Conservation (phyloP, 192 early-diverging fungal genomes). For the Neocallimastix lanati region DNA sequence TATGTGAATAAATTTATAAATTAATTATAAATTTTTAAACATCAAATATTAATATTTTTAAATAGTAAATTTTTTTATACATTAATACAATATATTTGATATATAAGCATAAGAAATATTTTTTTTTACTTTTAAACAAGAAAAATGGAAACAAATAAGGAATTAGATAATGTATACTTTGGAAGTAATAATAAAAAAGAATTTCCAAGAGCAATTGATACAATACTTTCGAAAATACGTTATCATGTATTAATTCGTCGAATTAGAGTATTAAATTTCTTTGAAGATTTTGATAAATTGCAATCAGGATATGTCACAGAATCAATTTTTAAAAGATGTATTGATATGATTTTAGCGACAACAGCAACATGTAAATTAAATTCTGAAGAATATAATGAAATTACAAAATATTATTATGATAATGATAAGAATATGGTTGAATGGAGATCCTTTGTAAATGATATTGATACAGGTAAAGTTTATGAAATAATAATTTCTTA, state of each 20-base stretch:
- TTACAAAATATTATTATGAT: neutral
- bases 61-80: too few species aligned
- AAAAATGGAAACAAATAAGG: neutral
- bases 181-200: neutral
- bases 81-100: too few species aligned
- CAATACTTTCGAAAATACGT: neutral
- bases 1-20: too few species aligned
- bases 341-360: neutral
- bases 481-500: too few species aligned
- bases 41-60: too few species aligned
- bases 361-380: neutral
- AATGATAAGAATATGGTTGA: neutral
- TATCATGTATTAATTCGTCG: neutral
- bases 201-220: neutral
- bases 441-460: neutral
- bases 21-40: too few species aligned
- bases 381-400: neutral
- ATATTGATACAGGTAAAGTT: neutral
- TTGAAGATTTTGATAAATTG: neutral
- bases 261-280: neutral
- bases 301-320: neutral
- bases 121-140: too few species aligned
- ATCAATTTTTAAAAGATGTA: neutral
- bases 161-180: neutral
- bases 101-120: too few species aligned